phyloP scores from a whole-genome alignment of 140 eudicot species.

The Cichorium intybus region DNA sequence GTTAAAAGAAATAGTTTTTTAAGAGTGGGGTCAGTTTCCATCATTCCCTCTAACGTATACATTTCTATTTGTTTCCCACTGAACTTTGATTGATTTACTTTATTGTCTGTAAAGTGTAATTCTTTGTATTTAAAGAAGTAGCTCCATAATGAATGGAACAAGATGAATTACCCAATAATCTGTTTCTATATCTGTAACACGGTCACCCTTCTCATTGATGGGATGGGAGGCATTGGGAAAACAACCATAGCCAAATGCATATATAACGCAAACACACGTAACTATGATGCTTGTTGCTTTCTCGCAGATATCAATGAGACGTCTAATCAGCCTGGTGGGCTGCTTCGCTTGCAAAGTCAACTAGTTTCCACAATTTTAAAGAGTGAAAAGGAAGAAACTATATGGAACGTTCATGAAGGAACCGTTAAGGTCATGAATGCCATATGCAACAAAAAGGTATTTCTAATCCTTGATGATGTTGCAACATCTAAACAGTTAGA shows the following conservation, averaged over 20 bases:
- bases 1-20: too few species aligned
- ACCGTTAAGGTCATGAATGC: conserved; percentile 21
- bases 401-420: conserved; percentile 29
- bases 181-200: too few species aligned
- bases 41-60: too few species aligned
- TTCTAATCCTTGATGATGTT: conserved; percentile 38
- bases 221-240: conserved; percentile 35
- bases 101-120: too few species aligned
- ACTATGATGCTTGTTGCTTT: conserved; percentile 25
- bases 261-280: conserved; percentile 9
- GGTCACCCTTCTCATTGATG: conserved; percentile 21
- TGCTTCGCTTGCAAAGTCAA: conserved; percentile 17
- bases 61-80: too few species aligned
- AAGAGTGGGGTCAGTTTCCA: too few species aligned
- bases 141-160: too few species aligned
- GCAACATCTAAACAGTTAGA: conserved; percentile 16
- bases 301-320: conserved; percentile 19
- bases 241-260: conserved; percentile 27
- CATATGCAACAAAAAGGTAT: conserved; percentile 20
- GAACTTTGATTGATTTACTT: too few species aligned
- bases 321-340: conserved; percentile 12
- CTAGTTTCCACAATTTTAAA: conserved; percentile 23
- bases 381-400: conserved; percentile 11
- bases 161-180: too few species aligned
- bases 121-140: too few species aligned